Evolutionary conservation across 2,329 filamentous ascomycete species (phyloP).

Genomic region (Cyphellophora europaea): DNA sequence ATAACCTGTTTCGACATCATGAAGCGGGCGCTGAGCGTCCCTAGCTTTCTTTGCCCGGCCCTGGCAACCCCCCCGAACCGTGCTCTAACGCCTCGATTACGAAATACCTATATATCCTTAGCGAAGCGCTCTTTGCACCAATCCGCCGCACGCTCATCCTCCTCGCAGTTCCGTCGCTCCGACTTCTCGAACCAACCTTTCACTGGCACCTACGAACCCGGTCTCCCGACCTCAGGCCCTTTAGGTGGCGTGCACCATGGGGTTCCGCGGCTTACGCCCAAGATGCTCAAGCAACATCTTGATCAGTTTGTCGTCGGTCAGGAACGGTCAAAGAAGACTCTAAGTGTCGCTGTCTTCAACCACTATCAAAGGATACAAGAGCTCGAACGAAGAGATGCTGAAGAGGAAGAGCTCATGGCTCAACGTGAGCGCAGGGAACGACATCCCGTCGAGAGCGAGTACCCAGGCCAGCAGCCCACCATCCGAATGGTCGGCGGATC

Average conservation of each 20-base stretch:
- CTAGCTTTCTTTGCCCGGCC: conserved; percentile 8
- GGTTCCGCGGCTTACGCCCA: conserved; percentile 50
- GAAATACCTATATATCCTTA: conserved; percentile 6
- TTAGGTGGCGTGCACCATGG: conserved; percentile 50
- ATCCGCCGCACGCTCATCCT: conserved; percentile 21
- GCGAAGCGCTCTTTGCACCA: conserved; percentile 17
- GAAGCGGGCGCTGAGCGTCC: not conserved
- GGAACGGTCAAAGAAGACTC: conserved; percentile 81
- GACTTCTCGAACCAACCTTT: conserved; percentile 56
- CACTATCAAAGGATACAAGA: conserved; percentile 86
- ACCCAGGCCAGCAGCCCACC: conserved; percentile 50
- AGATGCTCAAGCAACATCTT: conserved; percentile 72
- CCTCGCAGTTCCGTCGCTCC: conserved; percentile 44
- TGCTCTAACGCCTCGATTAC: conserved; percentile 2
- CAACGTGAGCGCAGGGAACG: conserved; percentile 62
- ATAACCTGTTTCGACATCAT: too few species aligned
- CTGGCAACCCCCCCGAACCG: conserved; percentile 1
- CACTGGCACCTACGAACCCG: conserved; percentile 54
- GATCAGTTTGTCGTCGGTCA: conserved; percentile 97
- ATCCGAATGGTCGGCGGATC: conserved; percentile 24
- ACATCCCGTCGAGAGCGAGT: conserved; percentile 71
- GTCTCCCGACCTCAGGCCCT: conserved; percentile 53
- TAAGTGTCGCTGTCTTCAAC: conserved; percentile 90
- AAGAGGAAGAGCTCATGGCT: conserved; percentile 64
- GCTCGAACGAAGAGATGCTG: conserved; percentile 64